A percentile compares a stretch with the other conserved stretches of the same genome.
Conservation (phyloP, 2,329 filamentous ascomycete genomes). For the Bipolaris sorokiniana region DNA sequence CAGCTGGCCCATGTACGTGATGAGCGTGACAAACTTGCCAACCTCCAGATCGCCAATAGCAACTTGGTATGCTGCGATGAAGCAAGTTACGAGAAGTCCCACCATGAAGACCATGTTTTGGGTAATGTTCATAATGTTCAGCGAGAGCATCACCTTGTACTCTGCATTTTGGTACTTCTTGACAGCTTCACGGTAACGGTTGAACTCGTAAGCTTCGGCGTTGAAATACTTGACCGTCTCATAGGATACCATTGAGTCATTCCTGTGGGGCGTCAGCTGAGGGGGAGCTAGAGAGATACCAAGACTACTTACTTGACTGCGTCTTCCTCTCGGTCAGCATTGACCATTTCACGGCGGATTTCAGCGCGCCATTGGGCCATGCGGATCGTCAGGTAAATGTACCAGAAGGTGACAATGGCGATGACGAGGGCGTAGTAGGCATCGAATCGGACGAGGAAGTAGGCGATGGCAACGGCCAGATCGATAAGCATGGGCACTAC, state of each 20-base stretch:
- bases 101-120: slow-evolving; percentile 69
- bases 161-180: slow-evolving; percentile 63
- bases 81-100: slow-evolving; percentile 70
- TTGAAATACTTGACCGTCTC: slow-evolving; percentile 76
- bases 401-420: slow-evolving; percentile 89
- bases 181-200: slow-evolving; percentile 63
- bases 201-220: slow-evolving; percentile 64
- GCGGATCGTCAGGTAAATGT: slow-evolving; percentile 93
- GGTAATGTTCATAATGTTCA: slow-evolving; percentile 66
- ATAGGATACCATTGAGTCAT: slow-evolving; percentile 98
- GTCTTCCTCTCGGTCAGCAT: slow-evolving; percentile 91
- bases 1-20: slow-evolving; percentile 77
- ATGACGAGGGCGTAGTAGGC: slow-evolving; percentile 90
- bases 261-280: slow-evolving; percentile 56
- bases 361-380: slow-evolving; percentile 94
- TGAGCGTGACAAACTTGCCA: slow-evolving; percentile 72
- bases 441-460: slow-evolving; percentile 80
- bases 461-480: slow-evolving; percentile 81
- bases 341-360: slow-evolving; percentile 91
- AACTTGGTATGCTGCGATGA: slow-evolving; percentile 73
- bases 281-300: background rate
- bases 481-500: slow-evolving; percentile 95
- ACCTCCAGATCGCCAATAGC: slow-evolving; percentile 65
- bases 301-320: slow-evolving; percentile 74
- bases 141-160: slow-evolving; percentile 61